Evolutionary conservation across 1,284 basidiomycete genomes (phyloP).

Genomic region (Apiotrichum gamsii): DNA sequence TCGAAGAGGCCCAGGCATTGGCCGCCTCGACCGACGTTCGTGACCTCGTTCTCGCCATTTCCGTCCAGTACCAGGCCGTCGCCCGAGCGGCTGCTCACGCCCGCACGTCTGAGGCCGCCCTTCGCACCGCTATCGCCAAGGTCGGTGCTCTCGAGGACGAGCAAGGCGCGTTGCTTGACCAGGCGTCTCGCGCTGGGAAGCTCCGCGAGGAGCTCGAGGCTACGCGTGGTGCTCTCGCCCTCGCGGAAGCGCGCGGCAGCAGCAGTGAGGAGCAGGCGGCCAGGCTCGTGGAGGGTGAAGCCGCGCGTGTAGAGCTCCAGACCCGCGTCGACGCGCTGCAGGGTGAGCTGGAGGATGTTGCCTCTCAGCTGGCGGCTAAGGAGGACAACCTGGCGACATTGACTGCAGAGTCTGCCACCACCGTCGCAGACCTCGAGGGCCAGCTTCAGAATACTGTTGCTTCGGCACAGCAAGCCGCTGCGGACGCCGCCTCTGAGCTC

Average conservation of each 20-base stretch:
- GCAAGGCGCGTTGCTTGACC: conserved; percentile 3
- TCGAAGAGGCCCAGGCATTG: not conserved
- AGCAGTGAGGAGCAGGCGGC: not conserved
- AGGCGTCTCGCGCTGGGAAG: not conserved
- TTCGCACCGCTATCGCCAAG: not conserved
- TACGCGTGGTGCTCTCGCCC: not conserved
- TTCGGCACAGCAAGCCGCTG: not conserved
- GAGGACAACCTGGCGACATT: not conserved
- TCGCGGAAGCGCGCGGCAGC: not conserved
- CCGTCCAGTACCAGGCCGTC: conserved; percentile 7
- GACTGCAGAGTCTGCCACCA: not conserved
- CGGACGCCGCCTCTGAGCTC: not conserved
- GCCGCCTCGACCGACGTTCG: not conserved
- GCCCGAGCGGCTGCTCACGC: not conserved
- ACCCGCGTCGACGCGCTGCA: not conserved
- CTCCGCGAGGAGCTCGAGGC: conserved; percentile 9
- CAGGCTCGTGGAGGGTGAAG: conserved; percentile 1
- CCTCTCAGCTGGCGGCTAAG: not conserved
- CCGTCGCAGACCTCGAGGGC: not conserved
- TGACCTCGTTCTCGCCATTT: conserved; percentile 6
- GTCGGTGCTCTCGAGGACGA: conserved; percentile 1
- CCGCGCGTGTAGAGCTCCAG: not conserved
- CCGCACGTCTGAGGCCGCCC: not conserved
- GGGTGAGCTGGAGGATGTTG: not conserved
- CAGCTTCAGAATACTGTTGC: not conserved